phyloP scores from a whole-genome alignment of 2,329 filamentous ascomycete genomes.

The Aspergillus uvarum region DNA sequence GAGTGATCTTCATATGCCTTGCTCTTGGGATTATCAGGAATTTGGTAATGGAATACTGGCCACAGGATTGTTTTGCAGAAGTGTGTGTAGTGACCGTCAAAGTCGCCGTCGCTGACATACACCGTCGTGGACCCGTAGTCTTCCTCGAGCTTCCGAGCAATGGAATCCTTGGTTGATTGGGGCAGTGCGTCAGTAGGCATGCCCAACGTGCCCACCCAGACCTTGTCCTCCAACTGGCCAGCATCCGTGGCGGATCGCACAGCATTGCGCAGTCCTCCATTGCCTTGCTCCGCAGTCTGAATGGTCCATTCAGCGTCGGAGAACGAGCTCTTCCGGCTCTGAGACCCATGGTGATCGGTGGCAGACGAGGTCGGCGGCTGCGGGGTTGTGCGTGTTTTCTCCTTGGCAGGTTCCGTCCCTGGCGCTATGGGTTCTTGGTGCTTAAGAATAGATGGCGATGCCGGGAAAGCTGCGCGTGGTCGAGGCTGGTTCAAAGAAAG shows the following conservation, averaged over 20 bases:
- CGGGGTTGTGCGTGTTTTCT: constrained; percentile 19
- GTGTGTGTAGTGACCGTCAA: constrained; percentile 90
- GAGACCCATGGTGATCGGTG: constrained; percentile 26
- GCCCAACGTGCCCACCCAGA: constrained; percentile 89
- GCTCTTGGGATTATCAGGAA: constrained; percentile 96
- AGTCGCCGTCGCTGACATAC: constrained; percentile 85
- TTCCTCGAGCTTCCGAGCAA: constrained; percentile 75
- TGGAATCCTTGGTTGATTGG: constrained; percentile 73
- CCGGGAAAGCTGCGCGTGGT: constrained; percentile 70
- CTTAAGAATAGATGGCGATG: constrained; percentile 73
- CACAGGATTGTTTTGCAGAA: constrained; percentile 98
- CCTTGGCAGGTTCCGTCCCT: constrained; percentile 21
- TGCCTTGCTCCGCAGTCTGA: constrained; percentile 83
- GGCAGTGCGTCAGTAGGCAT: constrained; percentile 89
- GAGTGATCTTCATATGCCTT: constrained; percentile 98
- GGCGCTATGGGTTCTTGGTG: constrained; percentile 51
- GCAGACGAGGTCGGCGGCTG: constrained; percentile 13
- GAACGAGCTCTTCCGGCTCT: constrained; percentile 66
- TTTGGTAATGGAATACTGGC: constrained; percentile 98
- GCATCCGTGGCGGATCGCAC: constrained; percentile 73
- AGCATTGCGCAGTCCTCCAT: constrained; percentile 87
- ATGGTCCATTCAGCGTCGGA: constrained; percentile 80
- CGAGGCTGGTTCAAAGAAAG: constrained; percentile 72
- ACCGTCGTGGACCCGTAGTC: constrained; percentile 82
- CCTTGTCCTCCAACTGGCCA: constrained; percentile 69